A percentile compares a stretch with the other conserved stretches of the same genome.
phyloP scores from a whole-genome alignment of 1,284 basidiomycete genomes.

The Puccinia horiana region DNA sequence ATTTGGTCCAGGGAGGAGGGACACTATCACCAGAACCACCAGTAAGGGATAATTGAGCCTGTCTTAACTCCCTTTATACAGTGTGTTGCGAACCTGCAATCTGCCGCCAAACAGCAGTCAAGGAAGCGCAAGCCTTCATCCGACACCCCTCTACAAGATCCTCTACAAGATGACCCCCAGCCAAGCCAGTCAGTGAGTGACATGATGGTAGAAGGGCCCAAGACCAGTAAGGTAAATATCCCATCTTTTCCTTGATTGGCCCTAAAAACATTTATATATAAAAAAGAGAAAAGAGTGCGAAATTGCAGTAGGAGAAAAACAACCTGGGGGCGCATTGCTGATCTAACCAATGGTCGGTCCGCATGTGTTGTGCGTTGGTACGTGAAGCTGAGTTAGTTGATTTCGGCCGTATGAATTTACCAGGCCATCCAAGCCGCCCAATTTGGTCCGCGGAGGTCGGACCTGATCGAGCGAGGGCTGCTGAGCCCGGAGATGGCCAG shows the following conservation, averaged over 20 bases:
- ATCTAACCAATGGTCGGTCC: conserved; percentile 9
- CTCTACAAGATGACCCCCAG: neutral
- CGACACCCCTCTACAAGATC: neutral
- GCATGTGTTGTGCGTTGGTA: neutral
- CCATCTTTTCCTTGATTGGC: neutral
- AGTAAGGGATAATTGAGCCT: neutral
- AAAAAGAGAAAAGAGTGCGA: neutral
- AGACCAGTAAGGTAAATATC: conserved; percentile 14
- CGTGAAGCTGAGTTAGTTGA: conserved; percentile 13
- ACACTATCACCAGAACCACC: neutral
- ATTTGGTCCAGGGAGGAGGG: neutral
- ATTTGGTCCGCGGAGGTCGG: conserved; percentile 24
- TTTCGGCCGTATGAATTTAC: neutral
- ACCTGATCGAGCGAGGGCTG: conserved; percentile 32
- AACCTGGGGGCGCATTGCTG: neutral
- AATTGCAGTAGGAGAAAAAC: conserved; percentile 1
- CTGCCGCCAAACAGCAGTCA: conserved; percentile 6
- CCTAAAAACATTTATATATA: no score
- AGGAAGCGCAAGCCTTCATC: conserved; percentile 8
- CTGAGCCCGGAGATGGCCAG: conserved; percentile 27
- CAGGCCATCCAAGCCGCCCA: conserved; percentile 37
- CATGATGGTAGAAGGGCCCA: conserved; percentile 12
- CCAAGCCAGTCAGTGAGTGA: neutral
- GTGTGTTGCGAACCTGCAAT: conserved; percentile 18
- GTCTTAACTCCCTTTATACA: neutral